Base-by-base conservation (phyloP, 352 stramenopile species). In the Pythium biforme region DNA sequence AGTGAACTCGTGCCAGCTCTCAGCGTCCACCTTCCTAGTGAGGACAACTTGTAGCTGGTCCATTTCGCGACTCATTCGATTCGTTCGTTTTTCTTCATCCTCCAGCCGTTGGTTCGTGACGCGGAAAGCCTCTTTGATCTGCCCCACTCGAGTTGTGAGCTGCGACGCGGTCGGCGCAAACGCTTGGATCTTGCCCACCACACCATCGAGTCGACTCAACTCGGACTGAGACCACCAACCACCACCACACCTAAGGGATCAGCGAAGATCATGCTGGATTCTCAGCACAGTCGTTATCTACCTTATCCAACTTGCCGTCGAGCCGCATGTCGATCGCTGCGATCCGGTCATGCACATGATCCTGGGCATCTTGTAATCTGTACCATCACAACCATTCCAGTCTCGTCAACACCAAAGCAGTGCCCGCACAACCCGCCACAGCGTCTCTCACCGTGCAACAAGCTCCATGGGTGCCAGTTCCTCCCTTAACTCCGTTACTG, bases 221-320 rank as follows among this genome's bases (percentile, higher is more conserved):
- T 88, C 81, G 0, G 77, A 78, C 81, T 89, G 53, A 27, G n/a
- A n/a, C n/a, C n/a, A n/a, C n/a, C 10, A 12, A 11, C 29, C 34
- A 53, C 37, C 43, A 25, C 46, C 14, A 43, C 26, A 50, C 10
- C 22, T 34, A 12, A 23, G 14, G 50, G 31, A 43, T 43, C 37
- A 43, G 37, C 17, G 37, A 37, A 20, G 12, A 37, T 37, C 20
- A n/a, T n/a, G n/a, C n/a, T n/a, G n/a, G n/a, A n/a, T n/a, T n/a
- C n/a, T n/a, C n/a, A n/a, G n/a, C n/a, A n/a, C n/a, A n/a, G n/a
- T n/a, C n/a, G n/a, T n/a, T n/a, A n/a, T n/a, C n/a, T n/a, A n/a
- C 79, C 77, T 91, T 91, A 48, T 91, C 82, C 63, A 91, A 66
- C 62, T 91, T 91, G 48, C 50, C 25, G 4, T 77, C 57, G 1